Evolutionary conservation across 495 filamentous ascomycete species (phyloP), one percentile per base, ranked within the genome.

Genomic region (Penicillium mononematosum): DNA sequence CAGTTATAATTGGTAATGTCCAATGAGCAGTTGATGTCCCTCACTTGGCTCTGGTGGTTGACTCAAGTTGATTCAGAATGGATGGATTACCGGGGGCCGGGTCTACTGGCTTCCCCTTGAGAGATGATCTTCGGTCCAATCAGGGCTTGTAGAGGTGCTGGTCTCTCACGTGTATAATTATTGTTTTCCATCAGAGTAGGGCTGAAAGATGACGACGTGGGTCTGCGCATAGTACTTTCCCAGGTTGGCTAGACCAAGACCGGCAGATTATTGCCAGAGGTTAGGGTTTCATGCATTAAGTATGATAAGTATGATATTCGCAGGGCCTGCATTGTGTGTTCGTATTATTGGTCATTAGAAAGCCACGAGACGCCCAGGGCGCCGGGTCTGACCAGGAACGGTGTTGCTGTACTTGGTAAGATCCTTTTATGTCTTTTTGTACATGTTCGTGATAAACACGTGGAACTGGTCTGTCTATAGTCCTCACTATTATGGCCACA

Each of bases 181-280:
- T 29, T 24, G 22, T 25, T 25, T 29, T 3, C 2, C 22, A 29
- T 29, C 20, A n/a, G 12, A 25, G 19, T 55, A 55, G 53, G 53
- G 53, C 53, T 55, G 53, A 55, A 46, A 45, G 43, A 25, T 32
- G 39, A 53, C 51, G 17, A 20, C 17, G 39, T 53, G 16, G 36
- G 38, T 27, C 20, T 29, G 22, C 2, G n/a, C 36, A 17, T 17
- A n/a, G n/a, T 39, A 39, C 36, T 17, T 39, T 9, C 36, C n/a
- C 6, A 39, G 36, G 2, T 42, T 29, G 49, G 32, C 31, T 38
- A 24, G 17, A n/a, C 17, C 20, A 14, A 36, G 6, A n/a, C 27
- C 47, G 47, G 47, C 32, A 50, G 12, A 11, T 50, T 8, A n/a
- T 20, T 9, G 19, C 19, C 19, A 44, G 45, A 48, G 45, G 10